phyloP scores from a whole-genome alignment of 306 rosid species.

The Malus orientalis region DNA sequence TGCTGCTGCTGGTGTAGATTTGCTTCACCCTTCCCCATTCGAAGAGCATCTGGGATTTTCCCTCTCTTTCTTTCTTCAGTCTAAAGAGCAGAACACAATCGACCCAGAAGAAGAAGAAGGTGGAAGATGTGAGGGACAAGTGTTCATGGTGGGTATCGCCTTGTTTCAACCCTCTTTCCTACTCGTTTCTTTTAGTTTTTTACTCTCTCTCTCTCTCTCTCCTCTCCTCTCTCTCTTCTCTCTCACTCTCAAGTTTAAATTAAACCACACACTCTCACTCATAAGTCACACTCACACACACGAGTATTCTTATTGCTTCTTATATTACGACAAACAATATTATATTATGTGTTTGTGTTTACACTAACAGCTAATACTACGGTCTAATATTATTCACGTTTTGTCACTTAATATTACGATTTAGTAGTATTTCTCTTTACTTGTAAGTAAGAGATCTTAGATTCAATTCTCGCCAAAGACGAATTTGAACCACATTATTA shows the following conservation, averaged over 20 bases:
- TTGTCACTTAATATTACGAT: no score
- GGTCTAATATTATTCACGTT: no score
- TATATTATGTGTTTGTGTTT: no score
- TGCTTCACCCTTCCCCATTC: constrained; percentile 48
- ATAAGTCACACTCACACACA: background rate
- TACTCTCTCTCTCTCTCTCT: background rate
- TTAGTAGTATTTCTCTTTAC: fast-evolving
- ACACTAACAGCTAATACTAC: no score
- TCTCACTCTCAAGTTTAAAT: background rate
- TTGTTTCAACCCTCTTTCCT: background rate
- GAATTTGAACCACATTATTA: no score
- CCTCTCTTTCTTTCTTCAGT: background rate
- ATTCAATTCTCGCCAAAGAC: no score
- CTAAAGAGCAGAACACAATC: background rate
- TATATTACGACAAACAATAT: background rate
- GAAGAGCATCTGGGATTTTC: constrained; percentile 43
- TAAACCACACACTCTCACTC: background rate
- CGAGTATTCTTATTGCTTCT: background rate
- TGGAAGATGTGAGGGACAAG: constrained; percentile 24
- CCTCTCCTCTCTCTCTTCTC: background rate
- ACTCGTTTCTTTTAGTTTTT: background rate
- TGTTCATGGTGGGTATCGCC: constrained; percentile 23
- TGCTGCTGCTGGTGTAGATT: constrained; percentile 36
- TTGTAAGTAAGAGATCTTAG: fast-evolving
- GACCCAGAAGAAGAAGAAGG: constrained; percentile 11